Conservation (phyloP, 1,139 yeast genomes). For the Lodderomyces oxycetoniae region DNA sequence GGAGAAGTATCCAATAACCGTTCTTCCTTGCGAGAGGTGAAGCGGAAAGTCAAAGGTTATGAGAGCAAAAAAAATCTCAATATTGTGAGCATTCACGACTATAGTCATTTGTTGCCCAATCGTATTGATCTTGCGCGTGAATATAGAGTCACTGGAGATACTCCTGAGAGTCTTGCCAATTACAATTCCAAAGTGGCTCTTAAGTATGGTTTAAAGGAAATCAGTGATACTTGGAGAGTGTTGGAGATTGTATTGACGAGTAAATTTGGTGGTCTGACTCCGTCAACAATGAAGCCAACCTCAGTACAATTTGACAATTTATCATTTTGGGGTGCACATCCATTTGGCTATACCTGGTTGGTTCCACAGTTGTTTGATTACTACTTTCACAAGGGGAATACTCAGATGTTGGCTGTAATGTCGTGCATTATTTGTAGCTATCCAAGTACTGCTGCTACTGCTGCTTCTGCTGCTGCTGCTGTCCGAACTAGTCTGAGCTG, state of each 20-base stretch:
- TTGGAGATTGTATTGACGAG: conserved; percentile 41
- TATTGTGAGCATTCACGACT: conserved; percentile 60
- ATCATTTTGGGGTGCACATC: conserved; percentile 69
- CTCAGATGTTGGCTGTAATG: conserved; percentile 89
- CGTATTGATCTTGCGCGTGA: conserved; percentile 72
- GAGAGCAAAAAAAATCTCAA: conserved; percentile 36
- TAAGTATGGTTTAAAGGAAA: conserved; percentile 54
- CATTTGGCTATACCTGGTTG: conserved; percentile 76
- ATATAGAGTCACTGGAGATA: conserved; percentile 64
- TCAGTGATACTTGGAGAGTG: conserved; percentile 78
- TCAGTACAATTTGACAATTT: neutral
- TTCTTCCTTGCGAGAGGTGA: conserved; percentile 20
- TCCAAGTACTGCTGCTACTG: too few relatives aligned
- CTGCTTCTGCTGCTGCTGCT: too few relatives aligned
- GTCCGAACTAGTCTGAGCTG: too few relatives aligned
- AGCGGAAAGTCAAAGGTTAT: conserved; percentile 12
- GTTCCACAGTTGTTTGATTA: conserved; percentile 58
- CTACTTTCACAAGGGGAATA: conserved; percentile 60
- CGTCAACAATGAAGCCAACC: too few relatives aligned
- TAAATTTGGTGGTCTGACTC: too few relatives aligned
- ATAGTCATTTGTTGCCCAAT: conserved; percentile 68
- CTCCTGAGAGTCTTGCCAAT: conserved; percentile 60
- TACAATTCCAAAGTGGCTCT: conserved; percentile 73
- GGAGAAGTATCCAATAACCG: conserved; percentile 27
- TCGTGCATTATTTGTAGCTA: too few relatives aligned